Percentiles rank a stretch among this genome's conserved stretches.
Conservation (phyloP, 192 early-diverging fungal species). For the Coemansia biformis region DNA sequence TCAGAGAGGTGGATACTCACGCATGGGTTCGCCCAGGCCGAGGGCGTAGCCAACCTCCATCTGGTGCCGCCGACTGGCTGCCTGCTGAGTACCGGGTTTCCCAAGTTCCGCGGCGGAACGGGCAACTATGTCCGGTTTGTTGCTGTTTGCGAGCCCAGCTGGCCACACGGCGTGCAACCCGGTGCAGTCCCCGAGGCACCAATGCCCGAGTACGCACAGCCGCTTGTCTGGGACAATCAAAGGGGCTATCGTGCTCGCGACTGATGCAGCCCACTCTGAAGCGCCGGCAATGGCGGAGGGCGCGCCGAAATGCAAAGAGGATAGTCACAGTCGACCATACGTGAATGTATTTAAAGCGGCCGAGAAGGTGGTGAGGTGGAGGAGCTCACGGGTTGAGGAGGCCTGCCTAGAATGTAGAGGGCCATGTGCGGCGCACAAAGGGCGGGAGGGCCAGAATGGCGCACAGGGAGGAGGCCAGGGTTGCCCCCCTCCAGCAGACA, state of each 20-base stretch:
- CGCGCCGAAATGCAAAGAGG: no score
- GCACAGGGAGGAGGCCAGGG: no score
- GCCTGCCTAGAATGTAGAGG: no score
- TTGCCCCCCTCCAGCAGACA: no score
- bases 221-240: slow-evolving; percentile 33
- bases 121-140: slow-evolving; percentile 52
- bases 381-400: no score
- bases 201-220: slow-evolving; percentile 25
- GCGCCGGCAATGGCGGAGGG: no score
- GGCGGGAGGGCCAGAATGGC: no score
- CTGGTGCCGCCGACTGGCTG: slow-evolving; percentile 48
- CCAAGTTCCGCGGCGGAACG: slow-evolving; percentile 48
- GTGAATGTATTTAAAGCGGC: no score
- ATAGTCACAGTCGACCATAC: no score
- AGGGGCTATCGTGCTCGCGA: slow-evolving; percentile 21
- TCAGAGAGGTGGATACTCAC: slow-evolving; percentile 44
- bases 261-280: no score
- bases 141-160: slow-evolving; percentile 41
- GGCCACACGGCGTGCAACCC: slow-evolving; percentile 37
- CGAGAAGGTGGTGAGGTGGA: no score
- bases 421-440: no score
- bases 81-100: slow-evolving; percentile 49
- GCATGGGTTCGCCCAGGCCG: slow-evolving; percentile 49
- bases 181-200: slow-evolving; percentile 39
- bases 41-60: slow-evolving; percentile 51